These are phyloP conservation scores for Hordeum pubiflorum DNA, from an alignment of 202 grass and related monocot genomes.

Conservation along the genomic window DNA sequence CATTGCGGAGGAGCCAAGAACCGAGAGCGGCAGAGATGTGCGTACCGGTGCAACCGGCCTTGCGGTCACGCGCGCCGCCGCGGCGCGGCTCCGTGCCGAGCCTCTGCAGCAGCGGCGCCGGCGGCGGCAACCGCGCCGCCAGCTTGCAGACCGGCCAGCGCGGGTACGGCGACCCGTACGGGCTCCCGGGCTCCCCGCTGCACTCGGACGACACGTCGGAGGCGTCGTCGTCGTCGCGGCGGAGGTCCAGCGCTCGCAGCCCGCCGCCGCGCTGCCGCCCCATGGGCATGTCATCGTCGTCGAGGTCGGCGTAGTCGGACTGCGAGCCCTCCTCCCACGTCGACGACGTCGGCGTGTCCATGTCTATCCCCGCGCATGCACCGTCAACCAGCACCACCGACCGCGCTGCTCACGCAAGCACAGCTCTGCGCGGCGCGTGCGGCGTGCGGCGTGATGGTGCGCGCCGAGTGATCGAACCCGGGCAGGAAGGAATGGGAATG, in stretches of 20 bases:
- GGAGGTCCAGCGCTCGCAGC: neutral
- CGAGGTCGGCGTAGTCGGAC: slow-evolving; percentile 43
- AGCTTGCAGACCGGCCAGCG: slow-evolving; percentile 46
- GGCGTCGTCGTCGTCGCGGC: neutral
- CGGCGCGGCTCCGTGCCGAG: slow-evolving; percentile 33
- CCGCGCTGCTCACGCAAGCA: too few relatives aligned
- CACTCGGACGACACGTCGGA: slow-evolving; percentile 57
- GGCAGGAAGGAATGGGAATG: neutral
- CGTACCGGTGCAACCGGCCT: slow-evolving; percentile 41
- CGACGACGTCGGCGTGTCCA: slow-evolving; percentile 52
- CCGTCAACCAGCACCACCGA: neutral
- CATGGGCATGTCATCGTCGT: slow-evolving; percentile 33
- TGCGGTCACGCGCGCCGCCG: slow-evolving; percentile 18
- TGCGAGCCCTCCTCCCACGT: slow-evolving; percentile 65
- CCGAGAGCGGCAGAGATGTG: neutral
- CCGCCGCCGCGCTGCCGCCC: neutral
- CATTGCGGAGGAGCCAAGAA: neutral
- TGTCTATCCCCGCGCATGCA: slow-evolving; percentile 43
- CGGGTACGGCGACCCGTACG: slow-evolving; percentile 40
- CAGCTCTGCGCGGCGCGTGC: neutral
- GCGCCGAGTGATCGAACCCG: neutral
- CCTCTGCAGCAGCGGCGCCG: slow-evolving; percentile 40
- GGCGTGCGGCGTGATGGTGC: neutral
- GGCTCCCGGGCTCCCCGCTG: slow-evolving; percentile 60
- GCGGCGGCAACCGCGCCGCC: slow-evolving; percentile 15